Evolutionary conservation across 768 basidiomycete genomes (phyloP).

Genomic region (Plicaturopsis crispa): DNA sequence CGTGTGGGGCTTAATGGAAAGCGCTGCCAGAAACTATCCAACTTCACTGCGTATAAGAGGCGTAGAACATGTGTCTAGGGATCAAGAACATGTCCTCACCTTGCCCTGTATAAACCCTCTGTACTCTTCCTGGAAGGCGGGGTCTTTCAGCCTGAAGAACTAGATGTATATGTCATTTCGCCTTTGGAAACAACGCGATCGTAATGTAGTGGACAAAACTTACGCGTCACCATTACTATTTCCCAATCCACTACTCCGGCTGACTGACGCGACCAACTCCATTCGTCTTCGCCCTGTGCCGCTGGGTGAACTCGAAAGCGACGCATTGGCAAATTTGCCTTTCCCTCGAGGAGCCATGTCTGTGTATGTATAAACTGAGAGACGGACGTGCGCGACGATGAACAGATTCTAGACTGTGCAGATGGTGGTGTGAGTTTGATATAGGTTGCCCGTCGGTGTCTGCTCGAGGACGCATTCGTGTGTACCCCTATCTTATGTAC

Average conservation of each 20-base stretch:
- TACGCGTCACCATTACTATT: constrained; percentile 73
- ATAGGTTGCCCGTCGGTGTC: too few species aligned
- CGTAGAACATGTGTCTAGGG: not conserved
- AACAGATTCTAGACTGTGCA: too few species aligned
- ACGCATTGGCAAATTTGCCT: too few species aligned
- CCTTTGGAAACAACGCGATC: not conserved
- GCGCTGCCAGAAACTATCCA: constrained; percentile 38
- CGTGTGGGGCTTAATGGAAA: constrained; percentile 24
- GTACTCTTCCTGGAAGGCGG: constrained; percentile 58
- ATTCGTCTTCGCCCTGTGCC: too few species aligned
- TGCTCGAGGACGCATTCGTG: too few species aligned
- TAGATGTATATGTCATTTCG: constrained; percentile 27
- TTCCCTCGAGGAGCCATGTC: too few species aligned
- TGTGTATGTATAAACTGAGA: too few species aligned
- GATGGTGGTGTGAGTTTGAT: too few species aligned
- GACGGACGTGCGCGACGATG: too few species aligned
- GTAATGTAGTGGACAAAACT: constrained; percentile 29
- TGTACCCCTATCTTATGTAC: too few species aligned
- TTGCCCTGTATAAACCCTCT: constrained; percentile 56
- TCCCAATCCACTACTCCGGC: constrained; percentile 69
- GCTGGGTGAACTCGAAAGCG: too few species aligned
- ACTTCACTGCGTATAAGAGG: constrained; percentile 22
- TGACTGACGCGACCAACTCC: constrained; percentile 65
- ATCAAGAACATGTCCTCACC: too few species aligned
- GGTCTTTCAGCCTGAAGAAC: constrained; percentile 49